Base-by-base conservation (phyloP, 2,329 filamentous ascomycete species). In the Colletotrichum noveboracense region DNA sequence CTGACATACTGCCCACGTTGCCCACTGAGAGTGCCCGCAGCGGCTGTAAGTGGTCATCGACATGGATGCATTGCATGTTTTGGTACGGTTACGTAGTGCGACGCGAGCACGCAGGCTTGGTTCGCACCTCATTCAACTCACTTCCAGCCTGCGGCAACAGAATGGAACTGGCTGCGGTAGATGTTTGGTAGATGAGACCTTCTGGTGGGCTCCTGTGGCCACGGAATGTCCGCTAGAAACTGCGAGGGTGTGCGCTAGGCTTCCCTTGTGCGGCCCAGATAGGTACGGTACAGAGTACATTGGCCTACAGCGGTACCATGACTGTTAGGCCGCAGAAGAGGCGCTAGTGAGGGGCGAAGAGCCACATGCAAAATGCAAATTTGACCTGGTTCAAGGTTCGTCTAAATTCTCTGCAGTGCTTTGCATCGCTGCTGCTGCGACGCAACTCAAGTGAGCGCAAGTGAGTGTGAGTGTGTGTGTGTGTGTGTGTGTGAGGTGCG, bases 311-410 rank as follows among this genome's bases (percentile, higher is more conserved):
- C 21, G 28, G 43, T 48, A 43, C 21, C 24, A 72, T 64, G 62
- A 26, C 21, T 58, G 21, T 26, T 36, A 24, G 28, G 58, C 64
- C 64, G 74, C 67, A 36, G 55, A 18, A 73, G 43, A 65, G 52
- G 61, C 70, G 74, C 74, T 74, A 74, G 48, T 55, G 74, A 76
- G 74, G 74, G 71, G 60, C 71, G 71, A 75, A 65, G 71, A 70
- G 60, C 74, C 74, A 76, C 74, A 76, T 75, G 74, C 36, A 76
- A 75, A 76, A 75, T 74, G 74, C 74, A 76, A 76, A 76, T 76
- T 76, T 74, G 74, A 73, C 74, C 34, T 76, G 67, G 73, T 70
- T 77, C 71, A 76, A 76, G 74, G 74, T 76, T 76, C 61, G 24
- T 76, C 70, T 62, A 62, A 52, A 68, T 73, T 66, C 64, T 74